Conservation (phyloP, 805 yeast species). For the Yamadazyma ubonensis region DNA sequence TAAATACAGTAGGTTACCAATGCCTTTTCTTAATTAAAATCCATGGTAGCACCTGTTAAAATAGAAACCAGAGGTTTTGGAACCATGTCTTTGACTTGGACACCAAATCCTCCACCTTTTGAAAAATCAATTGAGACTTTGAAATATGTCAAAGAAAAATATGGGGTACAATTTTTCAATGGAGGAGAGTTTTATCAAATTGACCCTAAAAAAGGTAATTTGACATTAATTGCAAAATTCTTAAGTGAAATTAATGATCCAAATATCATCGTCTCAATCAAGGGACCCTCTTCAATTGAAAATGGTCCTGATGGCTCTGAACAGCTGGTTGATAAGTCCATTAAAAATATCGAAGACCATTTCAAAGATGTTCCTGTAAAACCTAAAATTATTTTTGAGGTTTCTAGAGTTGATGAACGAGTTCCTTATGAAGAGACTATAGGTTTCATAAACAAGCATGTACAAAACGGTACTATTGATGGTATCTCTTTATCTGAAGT, state of each 20-base stretch:
- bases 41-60: conserved; percentile 13
- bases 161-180: conserved; percentile 56
- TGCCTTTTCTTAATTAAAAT: no score
- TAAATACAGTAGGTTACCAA: no score
- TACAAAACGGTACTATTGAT: conserved; percentile 63
- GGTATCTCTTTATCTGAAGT: conserved; percentile 79
- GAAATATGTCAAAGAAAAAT: conserved; percentile 45
- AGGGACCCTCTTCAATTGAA: conserved; percentile 53
- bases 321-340: conserved; percentile 46
- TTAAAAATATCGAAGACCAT: conserved; percentile 40
- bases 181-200: conserved; percentile 69
- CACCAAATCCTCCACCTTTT: conserved; percentile 52
- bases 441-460: conserved; percentile 53
- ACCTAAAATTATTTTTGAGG: conserved; percentile 55
- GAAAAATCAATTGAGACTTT: conserved; percentile 55
- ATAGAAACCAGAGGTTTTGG: conserved; percentile 55
- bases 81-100: conserved; percentile 79
- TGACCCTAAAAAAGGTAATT: conserved; percentile 32
- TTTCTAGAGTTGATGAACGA: conserved; percentile 64
- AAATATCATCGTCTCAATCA: conserved; percentile 56
- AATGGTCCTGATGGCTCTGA: conserved; percentile 50
- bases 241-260: conserved; percentile 47
- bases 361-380: conserved; percentile 25
- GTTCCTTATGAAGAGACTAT: conserved; percentile 62
- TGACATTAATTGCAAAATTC: conserved; percentile 57